phyloP scores from a whole-genome alignment of 2,329 filamentous ascomycete species.

The Ophiostoma sp. region DNA sequence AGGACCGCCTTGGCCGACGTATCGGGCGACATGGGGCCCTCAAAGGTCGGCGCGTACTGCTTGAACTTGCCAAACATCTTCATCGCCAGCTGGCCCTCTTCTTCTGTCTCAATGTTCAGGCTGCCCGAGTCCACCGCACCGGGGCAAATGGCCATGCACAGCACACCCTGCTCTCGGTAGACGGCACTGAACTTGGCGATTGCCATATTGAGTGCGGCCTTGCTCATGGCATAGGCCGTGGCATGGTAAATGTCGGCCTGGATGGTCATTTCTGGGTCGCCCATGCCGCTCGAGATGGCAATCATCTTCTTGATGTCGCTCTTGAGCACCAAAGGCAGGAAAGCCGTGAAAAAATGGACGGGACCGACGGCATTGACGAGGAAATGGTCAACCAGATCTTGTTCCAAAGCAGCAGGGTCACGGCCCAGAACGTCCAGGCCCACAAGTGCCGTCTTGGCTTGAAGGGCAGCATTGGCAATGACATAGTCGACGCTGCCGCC shows the following conservation, averaged over 20 bases:
- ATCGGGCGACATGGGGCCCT: background rate
- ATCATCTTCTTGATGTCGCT: background rate
- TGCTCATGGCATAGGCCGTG: background rate
- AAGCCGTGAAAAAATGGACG: background rate
- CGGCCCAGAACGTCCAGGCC: background rate
- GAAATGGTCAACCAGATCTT: background rate
- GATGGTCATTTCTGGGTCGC: background rate
- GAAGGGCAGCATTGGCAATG: slow-evolving; percentile 3
- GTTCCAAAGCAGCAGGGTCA: background rate
- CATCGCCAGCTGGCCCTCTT: slow-evolving; percentile 20
- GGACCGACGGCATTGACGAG: background rate
- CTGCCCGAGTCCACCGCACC: background rate
- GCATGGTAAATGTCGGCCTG: slow-evolving; percentile 1
- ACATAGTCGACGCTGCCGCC: background rate
- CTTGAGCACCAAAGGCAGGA: background rate
- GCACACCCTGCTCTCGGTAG: background rate
- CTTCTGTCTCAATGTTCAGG: slow-evolving; percentile 20
- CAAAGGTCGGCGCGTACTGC: slow-evolving; percentile 25
- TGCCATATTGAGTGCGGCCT: background rate
- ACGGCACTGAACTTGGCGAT: background rate
- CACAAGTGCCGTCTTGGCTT: background rate
- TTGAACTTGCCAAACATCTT: slow-evolving; percentile 27
- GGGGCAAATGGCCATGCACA: background rate
- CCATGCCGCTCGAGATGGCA: background rate
- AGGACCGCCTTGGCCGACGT: background rate